A percentile compares a stretch with the other conserved stretches of the same genome.
These are phyloP conservation scores for Peniophora sp. DNA, from an alignment of 1,284 basidiomycete genomes.

Conservation along the genomic window DNA sequence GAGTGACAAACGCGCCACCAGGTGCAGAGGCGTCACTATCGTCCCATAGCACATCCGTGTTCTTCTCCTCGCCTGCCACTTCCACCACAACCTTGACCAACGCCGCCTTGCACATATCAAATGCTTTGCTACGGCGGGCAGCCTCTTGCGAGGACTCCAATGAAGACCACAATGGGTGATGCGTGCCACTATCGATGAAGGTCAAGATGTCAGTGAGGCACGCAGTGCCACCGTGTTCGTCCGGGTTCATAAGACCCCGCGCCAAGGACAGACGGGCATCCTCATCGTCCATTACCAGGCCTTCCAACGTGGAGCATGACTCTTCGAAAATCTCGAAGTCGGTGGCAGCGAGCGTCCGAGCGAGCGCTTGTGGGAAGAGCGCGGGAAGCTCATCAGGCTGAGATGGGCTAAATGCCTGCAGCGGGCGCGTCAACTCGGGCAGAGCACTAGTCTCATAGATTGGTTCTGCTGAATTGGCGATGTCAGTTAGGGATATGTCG, in stretches of 20 bases:
- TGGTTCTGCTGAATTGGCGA: slow-evolving; percentile 35
- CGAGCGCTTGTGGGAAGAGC: slow-evolving; percentile 23
- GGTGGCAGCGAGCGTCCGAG: slow-evolving; percentile 46
- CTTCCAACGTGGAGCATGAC: slow-evolving; percentile 66
- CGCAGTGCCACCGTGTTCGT: slow-evolving; percentile 47
- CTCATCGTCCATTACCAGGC: slow-evolving; percentile 67
- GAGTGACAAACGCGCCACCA: slow-evolving; percentile 65
- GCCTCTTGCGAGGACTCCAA: slow-evolving; percentile 22
- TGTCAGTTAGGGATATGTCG: too few relatives aligned
- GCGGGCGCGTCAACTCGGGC: slow-evolving; percentile 50
- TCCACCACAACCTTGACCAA: slow-evolving; percentile 82
- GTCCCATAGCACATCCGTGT: slow-evolving; percentile 68
- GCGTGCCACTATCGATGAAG: slow-evolving; percentile 65
- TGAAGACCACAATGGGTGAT: slow-evolving; percentile 53
- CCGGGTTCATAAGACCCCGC: slow-evolving; percentile 51
- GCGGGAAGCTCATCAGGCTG: slow-evolving; percentile 29
- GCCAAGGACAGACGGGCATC: slow-evolving; percentile 64
- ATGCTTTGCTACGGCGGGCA: slow-evolving; percentile 52
- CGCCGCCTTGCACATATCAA: slow-evolving; percentile 78
- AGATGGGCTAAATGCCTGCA: slow-evolving; percentile 47
- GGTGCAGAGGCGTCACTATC: slow-evolving; percentile 45
- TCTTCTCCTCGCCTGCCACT: slow-evolving; percentile 75
- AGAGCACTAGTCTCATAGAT: slow-evolving; percentile 56
- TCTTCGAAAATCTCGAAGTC: slow-evolving; percentile 72
- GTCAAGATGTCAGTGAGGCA: slow-evolving; percentile 57